Evolutionary conservation across 139 green algal genomes (phyloP), one percentile per base, ranked within the genome.

Genomic region (Haematococcus lacustris): DNA sequence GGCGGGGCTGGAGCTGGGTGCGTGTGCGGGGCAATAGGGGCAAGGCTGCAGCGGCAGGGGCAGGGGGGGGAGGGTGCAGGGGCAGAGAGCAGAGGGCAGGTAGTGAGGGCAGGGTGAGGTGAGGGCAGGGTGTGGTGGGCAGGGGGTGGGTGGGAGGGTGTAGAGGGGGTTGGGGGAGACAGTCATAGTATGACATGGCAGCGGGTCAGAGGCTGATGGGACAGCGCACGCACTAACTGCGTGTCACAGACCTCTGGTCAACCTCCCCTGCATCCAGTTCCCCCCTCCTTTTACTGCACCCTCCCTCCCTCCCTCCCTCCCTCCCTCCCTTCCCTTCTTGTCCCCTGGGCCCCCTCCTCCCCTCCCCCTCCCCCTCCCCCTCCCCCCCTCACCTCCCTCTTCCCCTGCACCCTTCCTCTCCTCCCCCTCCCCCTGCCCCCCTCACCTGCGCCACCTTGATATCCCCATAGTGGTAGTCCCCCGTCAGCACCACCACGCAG

Each of bases 401-500:
- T n/a, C n/a, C n/a, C n/a, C n/a, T n/a, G n/a, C n/a, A n/a, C n/a
- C n/a, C n/a, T n/a, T n/a, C n/a, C n/a, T n/a, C n/a, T n/a, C n/a
- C n/a, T n/a, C n/a, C n/a, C n/a, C n/a, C n/a, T n/a, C n/a, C n/a
- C n/a, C n/a, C n/a, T n/a, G n/a, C n/a, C n/a, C n/a, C 9, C 4
- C 53, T 4, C 53, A 64, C 53, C 26, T 64, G 53, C 26, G 51
- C 64, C 21, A 26, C 35, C 73, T 89, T 89, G 47, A 89, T 73
- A 43, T 89, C 73, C 41, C 62, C 62, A 34, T 59, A 83, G 61
- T 89, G 84, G 75, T 78, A 88, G 65, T 89, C 84, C 3, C 85
- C 85, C 0, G 78, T 83, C 1, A 90, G 41, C 28, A 90, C 35
- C 21, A 90, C 75, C 28, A 82, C 77, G 68, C 85, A 90, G 32